Evolutionary conservation across 2,329 filamentous ascomycete genomes (phyloP).

Genomic region (Magnaporthiopsis rhizophila): DNA sequence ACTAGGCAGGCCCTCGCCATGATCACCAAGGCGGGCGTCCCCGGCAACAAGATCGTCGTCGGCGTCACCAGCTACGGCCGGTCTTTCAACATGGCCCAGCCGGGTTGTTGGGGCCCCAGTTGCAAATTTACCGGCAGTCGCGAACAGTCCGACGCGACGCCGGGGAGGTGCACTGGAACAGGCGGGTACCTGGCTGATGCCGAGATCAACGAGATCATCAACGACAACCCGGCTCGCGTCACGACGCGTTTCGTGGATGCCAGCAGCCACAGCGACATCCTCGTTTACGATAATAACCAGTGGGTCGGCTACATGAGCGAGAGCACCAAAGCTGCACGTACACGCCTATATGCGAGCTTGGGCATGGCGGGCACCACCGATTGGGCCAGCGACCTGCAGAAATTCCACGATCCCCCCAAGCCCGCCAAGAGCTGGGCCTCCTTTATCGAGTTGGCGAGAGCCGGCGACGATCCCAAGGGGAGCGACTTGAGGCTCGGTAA

Average conservation of each 20-base stretch:
- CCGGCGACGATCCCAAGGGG: not conserved
- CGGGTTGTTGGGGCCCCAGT: constrained; percentile 20
- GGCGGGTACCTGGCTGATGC: constrained; percentile 29
- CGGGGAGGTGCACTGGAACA: constrained; percentile 27
- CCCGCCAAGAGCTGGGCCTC: constrained; percentile 11
- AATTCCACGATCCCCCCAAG: constrained; percentile 14
- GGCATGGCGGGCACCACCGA: constrained; percentile 16
- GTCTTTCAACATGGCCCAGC: constrained; percentile 23
- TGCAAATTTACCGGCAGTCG: constrained; percentile 25
- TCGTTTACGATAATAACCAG: constrained; percentile 12
- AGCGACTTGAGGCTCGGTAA: constrained; percentile 11
- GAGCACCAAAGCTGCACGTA: constrained; percentile 11
- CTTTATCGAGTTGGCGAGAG: not conserved
- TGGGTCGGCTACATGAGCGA: constrained; percentile 15
- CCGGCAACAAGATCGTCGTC: constrained; percentile 22
- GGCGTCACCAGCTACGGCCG: constrained; percentile 28
- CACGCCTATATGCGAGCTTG: constrained; percentile 9
- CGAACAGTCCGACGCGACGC: constrained; percentile 18
- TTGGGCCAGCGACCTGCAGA: constrained; percentile 19
- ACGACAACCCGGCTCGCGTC: not conserved
- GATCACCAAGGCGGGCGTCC: constrained; percentile 27
- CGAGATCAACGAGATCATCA: constrained; percentile 22
- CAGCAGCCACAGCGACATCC: constrained; percentile 11
- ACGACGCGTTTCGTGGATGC: constrained; percentile 7
- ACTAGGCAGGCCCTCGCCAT: constrained; percentile 19